Conservation (phyloP, 306 rosid species). For the Rosa lucieae region DNA sequence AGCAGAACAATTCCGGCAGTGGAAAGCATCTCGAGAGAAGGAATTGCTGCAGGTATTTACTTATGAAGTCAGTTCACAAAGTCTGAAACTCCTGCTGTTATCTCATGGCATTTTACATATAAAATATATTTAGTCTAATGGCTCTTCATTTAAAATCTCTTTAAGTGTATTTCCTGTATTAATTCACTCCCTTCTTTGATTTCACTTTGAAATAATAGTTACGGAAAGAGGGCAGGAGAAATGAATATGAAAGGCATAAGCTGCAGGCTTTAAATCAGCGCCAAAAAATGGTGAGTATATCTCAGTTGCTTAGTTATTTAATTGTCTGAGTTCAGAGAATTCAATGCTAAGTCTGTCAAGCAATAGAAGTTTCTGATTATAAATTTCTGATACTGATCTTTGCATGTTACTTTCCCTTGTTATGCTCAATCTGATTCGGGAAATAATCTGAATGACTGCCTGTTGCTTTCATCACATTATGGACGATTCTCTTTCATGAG, state of each 20-base stretch:
- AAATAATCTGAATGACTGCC: not conserved
- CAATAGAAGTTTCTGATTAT: not conserved
- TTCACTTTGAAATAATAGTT: constrained; percentile 49
- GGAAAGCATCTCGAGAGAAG: constrained; percentile 99
- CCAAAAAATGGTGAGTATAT: constrained; percentile 85
- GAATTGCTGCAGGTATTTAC: constrained; percentile 84
- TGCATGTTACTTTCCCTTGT: not conserved
- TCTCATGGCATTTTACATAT: not conserved
- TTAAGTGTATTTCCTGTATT: constrained; percentile 8
- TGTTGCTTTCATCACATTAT: not conserved
- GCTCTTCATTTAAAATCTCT: not conserved
- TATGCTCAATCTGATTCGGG: not conserved
- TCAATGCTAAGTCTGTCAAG: not conserved
- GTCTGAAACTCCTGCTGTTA: constrained; percentile 2
- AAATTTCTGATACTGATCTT: not conserved
- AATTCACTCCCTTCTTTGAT: constrained; percentile 27
- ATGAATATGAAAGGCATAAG: constrained; percentile 98
- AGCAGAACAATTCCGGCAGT: constrained; percentile 98
- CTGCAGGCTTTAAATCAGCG: constrained; percentile 98
- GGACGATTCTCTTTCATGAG: not conserved
- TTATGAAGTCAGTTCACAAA: constrained; percentile 15
- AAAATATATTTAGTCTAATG: not conserved
- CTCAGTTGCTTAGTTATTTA: constrained; percentile 17
- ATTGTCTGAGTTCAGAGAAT: not conserved
- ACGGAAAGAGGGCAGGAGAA: constrained; percentile 95